Evolutionary conservation across 192 early-diverging fungal species (phyloP).

Genomic region (Entomortierella parvispora): DNA sequence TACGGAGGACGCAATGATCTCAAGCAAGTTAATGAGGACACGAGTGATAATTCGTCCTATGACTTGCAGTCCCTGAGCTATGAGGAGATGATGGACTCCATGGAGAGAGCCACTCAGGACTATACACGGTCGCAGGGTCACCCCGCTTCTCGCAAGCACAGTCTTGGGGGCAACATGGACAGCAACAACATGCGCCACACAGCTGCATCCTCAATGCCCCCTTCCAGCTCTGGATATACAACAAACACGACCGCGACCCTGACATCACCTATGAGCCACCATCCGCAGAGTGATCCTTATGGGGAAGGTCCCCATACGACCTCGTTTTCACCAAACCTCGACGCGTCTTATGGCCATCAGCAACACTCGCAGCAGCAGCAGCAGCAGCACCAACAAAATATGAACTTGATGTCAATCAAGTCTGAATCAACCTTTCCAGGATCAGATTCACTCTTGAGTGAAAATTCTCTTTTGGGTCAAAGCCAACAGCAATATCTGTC

Average conservation of each 20-base stretch:
- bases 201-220: constrained; percentile 7
- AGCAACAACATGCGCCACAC: constrained; percentile 17
- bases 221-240: constrained; percentile 14
- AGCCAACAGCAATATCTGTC: no score
- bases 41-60: background rate
- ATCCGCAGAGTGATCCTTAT: constrained; percentile 3
- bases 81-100: constrained; percentile 37
- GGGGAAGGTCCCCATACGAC: constrained; percentile 15
- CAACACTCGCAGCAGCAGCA: no score
- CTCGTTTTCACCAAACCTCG: no score
- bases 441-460: no score
- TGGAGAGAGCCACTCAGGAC: constrained; percentile 20
- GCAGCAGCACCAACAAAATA: no score
- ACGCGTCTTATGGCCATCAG: no score
- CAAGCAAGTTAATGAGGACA: background rate
- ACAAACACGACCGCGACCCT: constrained; percentile 4
- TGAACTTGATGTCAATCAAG: no score
- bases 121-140: constrained; percentile 38
- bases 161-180: constrained; percentile 4
- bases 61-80: constrained; percentile 25
- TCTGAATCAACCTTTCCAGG: no score
- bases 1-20: constrained; percentile 22
- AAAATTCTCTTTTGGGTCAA: no score
- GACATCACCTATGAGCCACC: constrained; percentile 1
- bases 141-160: background rate